Conservation (phyloP, 106 monocot genomes). For the Dendrobium officinale region DNA sequence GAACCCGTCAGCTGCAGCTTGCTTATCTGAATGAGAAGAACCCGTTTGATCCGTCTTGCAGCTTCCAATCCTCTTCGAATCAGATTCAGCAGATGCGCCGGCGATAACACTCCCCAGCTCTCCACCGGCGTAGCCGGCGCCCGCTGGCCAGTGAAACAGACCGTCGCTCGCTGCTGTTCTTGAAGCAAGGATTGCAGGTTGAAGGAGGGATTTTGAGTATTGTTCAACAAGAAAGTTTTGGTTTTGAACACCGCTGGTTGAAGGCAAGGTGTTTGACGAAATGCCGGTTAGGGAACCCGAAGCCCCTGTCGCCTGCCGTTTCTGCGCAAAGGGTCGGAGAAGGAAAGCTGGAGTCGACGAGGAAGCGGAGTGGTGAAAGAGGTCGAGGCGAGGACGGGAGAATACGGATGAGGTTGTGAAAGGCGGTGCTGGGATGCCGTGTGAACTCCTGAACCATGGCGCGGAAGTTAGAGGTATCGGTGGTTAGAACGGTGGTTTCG, state of each 20-base stretch:
- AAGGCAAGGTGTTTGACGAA: constrained; percentile 2
- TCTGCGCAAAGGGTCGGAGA: constrained; percentile 1
- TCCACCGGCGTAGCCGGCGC: neutral
- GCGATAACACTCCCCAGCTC: constrained; percentile 4
- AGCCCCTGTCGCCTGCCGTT: neutral
- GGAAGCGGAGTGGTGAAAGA: constrained; percentile 14
- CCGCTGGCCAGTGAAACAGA: neutral
- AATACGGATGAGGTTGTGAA: constrained; percentile 22
- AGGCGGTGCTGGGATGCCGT: constrained; percentile 41
- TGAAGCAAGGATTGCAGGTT: neutral
- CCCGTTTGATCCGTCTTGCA: neutral
- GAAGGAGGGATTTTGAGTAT: neutral
- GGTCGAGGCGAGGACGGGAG: constrained; percentile 21
- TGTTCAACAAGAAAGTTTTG: neutral
- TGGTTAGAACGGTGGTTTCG: constrained; percentile 58
- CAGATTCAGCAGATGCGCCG: neutral
- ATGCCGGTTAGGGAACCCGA: neutral
- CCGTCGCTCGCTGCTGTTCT: neutral
- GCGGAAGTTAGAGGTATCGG: constrained; percentile 64
- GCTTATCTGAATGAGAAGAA: neutral
- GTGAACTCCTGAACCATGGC: constrained; percentile 79
- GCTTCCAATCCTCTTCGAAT: constrained; percentile 1
- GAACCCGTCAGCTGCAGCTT: neutral
- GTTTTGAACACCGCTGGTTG: neutral
- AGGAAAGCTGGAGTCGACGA: neutral